Evolutionary conservation across 1,139 yeast species (phyloP), one percentile per base, ranked within the genome.

Genomic region (Debaryomyces robertsiae): DNA sequence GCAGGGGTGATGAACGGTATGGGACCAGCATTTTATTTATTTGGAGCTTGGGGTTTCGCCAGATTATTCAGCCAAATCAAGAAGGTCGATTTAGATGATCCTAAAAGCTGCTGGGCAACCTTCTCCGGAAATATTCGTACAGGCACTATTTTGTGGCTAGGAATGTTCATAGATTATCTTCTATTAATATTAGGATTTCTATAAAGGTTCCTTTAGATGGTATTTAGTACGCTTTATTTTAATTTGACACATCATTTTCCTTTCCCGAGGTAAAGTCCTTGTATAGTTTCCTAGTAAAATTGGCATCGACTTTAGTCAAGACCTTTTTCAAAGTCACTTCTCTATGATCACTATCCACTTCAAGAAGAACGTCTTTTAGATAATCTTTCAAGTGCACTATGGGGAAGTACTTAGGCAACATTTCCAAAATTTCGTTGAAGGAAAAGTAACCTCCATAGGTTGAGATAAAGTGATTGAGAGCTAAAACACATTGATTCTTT

Each of bases 21-120:
- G 81, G 96, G 97, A 0, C 95, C 96, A 0, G 90, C 93, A 1
- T 93, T 86, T 61, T 69, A 76, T 48, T 63, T 81, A 9, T 84
- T 87, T 6, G 79, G 85, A 16, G 77, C 79, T 2, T 67, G 77
- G 52, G 93, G 91, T 19, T 81, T 87, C 38, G 79, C 76, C 46
- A 76, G 96, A 50, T 62, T 91, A 27, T 75, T 78, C 52, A 65
- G 65, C 35, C 85, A 84, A 84, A 82, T 90, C 48, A 68, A 66
- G 41, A 73, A 68, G 14, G 97, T 91, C 6, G 78, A 93, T 57
- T 73, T 91, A 43, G 87, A 93, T 59, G 69, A 81, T 52, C 96
- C 96, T 16, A 72, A 65, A 27, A 77, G 82, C 55, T 93, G 98
- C 63, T 88, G 97, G 93, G 69, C 71, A 40, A 80, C 83, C 61